Evolutionary conservation across 257 asterid species (phyloP).

Genomic region (Primulina tabacum): DNA sequence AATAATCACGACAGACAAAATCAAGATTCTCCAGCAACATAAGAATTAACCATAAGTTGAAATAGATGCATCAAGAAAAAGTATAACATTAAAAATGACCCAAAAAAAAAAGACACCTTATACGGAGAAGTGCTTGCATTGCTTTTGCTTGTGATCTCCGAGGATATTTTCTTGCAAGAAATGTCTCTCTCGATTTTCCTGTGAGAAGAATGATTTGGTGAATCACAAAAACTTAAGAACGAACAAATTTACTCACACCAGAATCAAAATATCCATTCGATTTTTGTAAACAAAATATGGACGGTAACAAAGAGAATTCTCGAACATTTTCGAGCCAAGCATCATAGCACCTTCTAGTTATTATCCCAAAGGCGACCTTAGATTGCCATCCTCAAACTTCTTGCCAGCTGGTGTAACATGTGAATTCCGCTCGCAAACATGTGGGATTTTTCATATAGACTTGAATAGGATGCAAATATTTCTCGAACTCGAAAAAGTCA

Average conservation of each 20-base stretch:
- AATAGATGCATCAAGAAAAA: not conserved
- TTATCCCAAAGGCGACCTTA: slow-evolving; percentile 23
- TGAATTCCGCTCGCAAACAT: slow-evolving; percentile 11
- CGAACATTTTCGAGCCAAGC: too few relatives aligned
- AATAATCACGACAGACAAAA: too few relatives aligned
- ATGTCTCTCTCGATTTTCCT: slow-evolving; percentile 35
- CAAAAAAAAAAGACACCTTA: slow-evolving; percentile 37
- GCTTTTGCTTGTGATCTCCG: slow-evolving; percentile 29
- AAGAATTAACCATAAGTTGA: not conserved
- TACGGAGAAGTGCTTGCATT: slow-evolving; percentile 39
- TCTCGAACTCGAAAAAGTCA: slow-evolving; percentile 25
- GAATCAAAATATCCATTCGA: not conserved
- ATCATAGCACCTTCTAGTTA: too few relatives aligned
- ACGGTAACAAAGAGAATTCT: slow-evolving; percentile 18
- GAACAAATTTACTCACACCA: not conserved
- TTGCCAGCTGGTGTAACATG: not conserved
- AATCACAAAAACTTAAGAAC: slow-evolving; percentile 27
- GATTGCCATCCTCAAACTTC: slow-evolving; percentile 15
- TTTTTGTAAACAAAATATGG: not conserved
- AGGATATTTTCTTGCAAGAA: slow-evolving; percentile 33
- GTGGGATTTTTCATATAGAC: slow-evolving; percentile 19
- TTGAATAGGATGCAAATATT: slow-evolving; percentile 16
- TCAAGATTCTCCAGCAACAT: not conserved
- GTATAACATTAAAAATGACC: slow-evolving; percentile 6
- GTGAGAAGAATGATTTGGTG: slow-evolving; percentile 14